Evolutionary conservation across 1,139 yeast species (phyloP), one percentile per base, ranked within the genome.

Genomic region (Yamadazyma songkhlaensis): DNA sequence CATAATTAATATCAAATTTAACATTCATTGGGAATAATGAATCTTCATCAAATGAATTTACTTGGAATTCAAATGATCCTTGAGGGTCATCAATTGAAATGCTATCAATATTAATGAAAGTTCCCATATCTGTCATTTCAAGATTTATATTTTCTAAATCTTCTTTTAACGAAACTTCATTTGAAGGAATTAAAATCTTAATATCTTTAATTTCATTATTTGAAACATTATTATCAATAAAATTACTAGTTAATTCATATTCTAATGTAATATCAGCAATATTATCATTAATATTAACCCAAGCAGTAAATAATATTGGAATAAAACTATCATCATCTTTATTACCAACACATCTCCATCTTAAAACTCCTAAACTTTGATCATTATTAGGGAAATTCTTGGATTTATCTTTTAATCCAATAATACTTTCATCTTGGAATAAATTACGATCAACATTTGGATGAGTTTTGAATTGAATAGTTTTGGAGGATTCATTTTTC

Each of bases 311-410:
- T 34, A 78, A 69, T 38, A 92, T 59, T 28, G 97, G 97, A 38
- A 87, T 74, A 40, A 76, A 67, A 30, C 70, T 60, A 22, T 77
- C 68, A 39, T 73, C 78, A 45, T 81, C 90, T 25, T 70, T 71
- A 45, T 77, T 74, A 29, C 83, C 84, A 29, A 43, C 40, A 38
- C 44, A 41, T 62, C 87, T 77, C 96, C 97, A 92, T 72, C 96
- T 84, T 55, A 92, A 74, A 29, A 92, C 96, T 40, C 95, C 95
- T 47, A 89, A 71, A 40, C 88, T 83, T 57, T 86, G 92, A 60
- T 89, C 96, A 60, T 90, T 88, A 7, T 89, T 72, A 32, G 97
- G 97, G 77, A 92, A 90, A 22, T 89, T 77, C 54, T 88, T 86
- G 30, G 76, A 58, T 38, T 79, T 68, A 56, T 89, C 95, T 57